Base-by-base conservation (phyloP, 2,329 filamentous ascomycete species). In the Chaetomium sp. region DNA sequence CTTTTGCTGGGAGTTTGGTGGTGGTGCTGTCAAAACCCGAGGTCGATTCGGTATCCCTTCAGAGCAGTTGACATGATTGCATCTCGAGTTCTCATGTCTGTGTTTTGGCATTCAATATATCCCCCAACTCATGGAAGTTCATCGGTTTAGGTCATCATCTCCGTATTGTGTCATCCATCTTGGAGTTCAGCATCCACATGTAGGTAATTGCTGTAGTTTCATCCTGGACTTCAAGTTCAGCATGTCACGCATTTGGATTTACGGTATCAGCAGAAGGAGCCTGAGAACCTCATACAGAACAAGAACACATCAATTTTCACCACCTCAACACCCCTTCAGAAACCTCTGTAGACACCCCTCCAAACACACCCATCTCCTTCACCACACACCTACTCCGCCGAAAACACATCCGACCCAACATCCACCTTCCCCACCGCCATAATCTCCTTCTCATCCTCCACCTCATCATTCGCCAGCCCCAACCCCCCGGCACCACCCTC, bases 341-440 rank as follows among this genome's bases (percentile, higher is more conserved):
- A 16, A 42, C 38, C 16, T 16, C 16, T 38, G 13, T 42, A n/a
- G 16, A 42, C 54, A 21, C 4, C 54, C 4, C 12, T 5, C 54
- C 12, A 21, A 8, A 25, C 21, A 16, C 1, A 23, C 29, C 6
- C 51, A 21, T 6, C 29, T 35, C 25, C 54, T 23, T 3, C 31
- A 19, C 38, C 6, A 33, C 3, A 4, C 4, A 42, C 38, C 47
- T 60, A 38, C 57, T 55, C 50, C 38, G 31, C 27, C 16, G 31
- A 33, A 74, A 84, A 83, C 7, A 80, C 75, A 64, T 92, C 90
- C 9, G 85, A 90, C 55, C 80, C 81, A 13, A 93, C 79, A 75
- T 98, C 94, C 57, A 97, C 88, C 78, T 90, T 93, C 6, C 95
- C 95, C 57, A 99, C 90, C 75, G 91, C 95, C 93, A 93, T 96